Conservation (phyloP, 129 eudicot species). For the Gnaphalium uliginosum region DNA sequence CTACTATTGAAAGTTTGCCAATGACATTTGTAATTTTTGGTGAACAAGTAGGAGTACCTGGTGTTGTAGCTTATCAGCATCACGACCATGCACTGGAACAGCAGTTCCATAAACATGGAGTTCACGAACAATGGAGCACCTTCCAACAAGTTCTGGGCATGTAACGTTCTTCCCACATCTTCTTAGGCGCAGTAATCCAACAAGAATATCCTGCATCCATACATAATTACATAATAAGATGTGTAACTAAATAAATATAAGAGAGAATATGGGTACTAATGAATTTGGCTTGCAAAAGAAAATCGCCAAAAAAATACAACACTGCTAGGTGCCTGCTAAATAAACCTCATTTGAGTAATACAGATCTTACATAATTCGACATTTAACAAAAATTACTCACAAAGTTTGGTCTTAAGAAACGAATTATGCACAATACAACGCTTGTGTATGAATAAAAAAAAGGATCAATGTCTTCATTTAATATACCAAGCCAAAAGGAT, state of each 20-base stretch:
- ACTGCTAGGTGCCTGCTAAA: not conserved
- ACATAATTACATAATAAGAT: not conserved
- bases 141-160: slow-evolving; percentile 91
- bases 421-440: not conserved
- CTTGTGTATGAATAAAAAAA: not conserved
- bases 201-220: slow-evolving; percentile 79
- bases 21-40: not conserved
- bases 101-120: slow-evolving; percentile 99
- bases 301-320: not conserved
- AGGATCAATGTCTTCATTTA: not conserved
- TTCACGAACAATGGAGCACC: slow-evolving; percentile 93
- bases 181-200: slow-evolving; percentile 79
- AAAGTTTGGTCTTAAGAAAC: not conserved
- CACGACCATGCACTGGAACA: slow-evolving; percentile 97
- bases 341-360: not conserved
- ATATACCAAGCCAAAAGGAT: not conserved
- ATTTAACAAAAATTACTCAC: not conserved
- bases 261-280: not conserved
- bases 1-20: not conserved
- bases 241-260: not conserved
- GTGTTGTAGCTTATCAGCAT: slow-evolving; percentile 91
- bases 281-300: not conserved
- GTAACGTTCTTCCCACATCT: slow-evolving; percentile 81
- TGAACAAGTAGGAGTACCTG: slow-evolving; percentile 45
- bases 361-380: not conserved